Base-by-base conservation (phyloP, 73 alveolate species). In the Paramecium caudatum region DNA sequence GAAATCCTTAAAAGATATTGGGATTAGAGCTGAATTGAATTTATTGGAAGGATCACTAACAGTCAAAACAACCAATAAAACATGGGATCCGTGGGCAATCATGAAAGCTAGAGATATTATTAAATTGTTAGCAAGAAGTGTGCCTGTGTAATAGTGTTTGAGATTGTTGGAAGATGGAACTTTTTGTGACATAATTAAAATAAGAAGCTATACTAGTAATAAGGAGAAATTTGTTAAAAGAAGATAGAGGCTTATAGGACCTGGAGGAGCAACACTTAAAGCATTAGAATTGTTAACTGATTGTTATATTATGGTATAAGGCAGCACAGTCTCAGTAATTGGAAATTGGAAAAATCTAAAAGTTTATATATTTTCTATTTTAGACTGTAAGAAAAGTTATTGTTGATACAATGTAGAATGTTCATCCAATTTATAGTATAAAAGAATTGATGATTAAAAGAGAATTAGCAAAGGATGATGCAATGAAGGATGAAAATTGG, bases 11-110 rank as follows among this genome's bases (percentile, higher is more conserved):
- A 61, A 93, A 43, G 97, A 98, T 95, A 93, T 70, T 61, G 96
- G 96, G 61, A 91, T 98, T 61, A 87, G 91, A 55, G 99, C 98
- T 8, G 99, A 96, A 46, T 91, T 98, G 82, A 96, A 98, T 91
- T 88, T 98, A 61, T 83, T 98, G 15, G 99, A 98, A 91, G 99
- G 99, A 39, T 98, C 99, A 46, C 95, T 98, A 98, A 95, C 99
- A 0, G 99, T 98, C 68, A 95, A 91, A 90, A 98, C 99, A 25
- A 96, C 99, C 3, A 93, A 91, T 82, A 97, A 98, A 82, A 98
- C 99, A 23, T 98, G 99, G 99, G 99, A 98, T 82, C 99, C 99
- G 13, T 98, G 96, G 92, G 91, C 98, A 63, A 98, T 98, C 83
- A 92, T 98, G 49, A 98, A 97, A 95, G 99, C 99, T 16, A 92